Evolutionary conservation across 768 basidiomycete genomes (phyloP).

Genomic region (Suillus alpinus): DNA sequence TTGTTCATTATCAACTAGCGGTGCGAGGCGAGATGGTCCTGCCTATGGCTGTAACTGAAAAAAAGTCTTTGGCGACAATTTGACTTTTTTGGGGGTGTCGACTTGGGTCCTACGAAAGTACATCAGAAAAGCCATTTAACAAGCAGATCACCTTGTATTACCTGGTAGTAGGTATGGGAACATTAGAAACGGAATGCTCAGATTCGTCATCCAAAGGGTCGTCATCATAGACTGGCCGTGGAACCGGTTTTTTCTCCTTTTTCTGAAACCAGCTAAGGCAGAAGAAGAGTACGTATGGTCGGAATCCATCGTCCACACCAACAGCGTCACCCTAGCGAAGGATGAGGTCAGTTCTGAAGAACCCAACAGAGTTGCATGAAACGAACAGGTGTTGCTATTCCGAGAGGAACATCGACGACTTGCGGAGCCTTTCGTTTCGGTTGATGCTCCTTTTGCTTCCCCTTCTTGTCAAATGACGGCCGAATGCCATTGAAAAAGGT

Average conservation of each 20-base stretch:
- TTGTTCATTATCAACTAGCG: no score
- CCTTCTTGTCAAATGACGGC: not conserved
- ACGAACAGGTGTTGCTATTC: not conserved
- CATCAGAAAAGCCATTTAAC: no score
- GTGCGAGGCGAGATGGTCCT: no score
- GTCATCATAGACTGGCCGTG: not conserved
- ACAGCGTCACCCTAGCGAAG: not conserved
- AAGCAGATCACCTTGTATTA: no score
- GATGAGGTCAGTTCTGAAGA: not conserved
- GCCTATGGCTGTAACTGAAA: no score
- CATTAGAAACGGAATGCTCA: no score
- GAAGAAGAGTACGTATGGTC: not conserved
- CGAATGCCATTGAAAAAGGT: not conserved
- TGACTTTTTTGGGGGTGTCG: no score
- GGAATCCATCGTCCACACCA: not conserved
- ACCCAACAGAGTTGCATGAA: not conserved
- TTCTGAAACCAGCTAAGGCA: not conserved
- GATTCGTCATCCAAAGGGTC: not conserved
- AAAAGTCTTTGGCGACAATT: no score
- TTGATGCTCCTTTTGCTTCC: not conserved
- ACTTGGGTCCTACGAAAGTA: no score
- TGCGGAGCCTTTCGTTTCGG: not conserved
- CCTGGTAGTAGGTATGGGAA: no score
- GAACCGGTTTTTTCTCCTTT: not conserved
- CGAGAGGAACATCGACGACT: not conserved